Evolutionary conservation across 2,329 filamentous ascomycete species (phyloP), one percentile per base, ranked within the genome.

Genomic region (Cladosporium sp.): DNA sequence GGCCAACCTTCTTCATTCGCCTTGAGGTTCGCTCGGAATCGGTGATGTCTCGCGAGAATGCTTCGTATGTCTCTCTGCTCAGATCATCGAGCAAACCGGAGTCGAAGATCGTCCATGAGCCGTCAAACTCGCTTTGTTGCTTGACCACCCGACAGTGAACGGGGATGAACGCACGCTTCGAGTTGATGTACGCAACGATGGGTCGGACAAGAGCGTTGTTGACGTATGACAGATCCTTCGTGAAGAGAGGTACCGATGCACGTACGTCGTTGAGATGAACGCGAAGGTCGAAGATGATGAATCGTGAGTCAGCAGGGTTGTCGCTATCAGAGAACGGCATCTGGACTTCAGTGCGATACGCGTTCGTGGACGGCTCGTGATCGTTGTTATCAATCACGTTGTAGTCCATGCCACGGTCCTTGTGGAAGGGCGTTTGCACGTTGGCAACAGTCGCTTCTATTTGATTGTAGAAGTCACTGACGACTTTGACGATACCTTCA

Each of bases 131-230:
- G 59, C 83, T 83, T 17, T 86, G 83, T 6, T 86, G 85, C 77
- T 99, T 99, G 62, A 97, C 91, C 49, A 99, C 90, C 60, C 93
- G 88, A 75, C 94, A 97, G 66, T 88, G 89, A 66, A 99, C 91
- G 24, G 94, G 94, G 42, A 99, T 97, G 69, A 96, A 97, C 0
- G 93, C 96, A 69, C 87, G 88, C 71, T 91, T 90, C 40, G 91
- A 90, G 74, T 99, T 99, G 75, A 99, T 97, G 72, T 97, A 99
- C 6, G 94, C 94, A 39, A 99, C 92, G 60, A 99, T 99, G 15
- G 94, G 94, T 4, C 94, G 86, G 35, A 97, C 90, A 4, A 97
- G 85, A 1, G 94, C 91, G 72, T 96, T 95, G 74, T 97, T 97
- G 67, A 97, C 89, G 72, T 97, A 99, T 0, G 91, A 95, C 49